Base-by-base conservation (phyloP, 768 basidiomycete genomes). In the Rhodotorula paludigena region DNA sequence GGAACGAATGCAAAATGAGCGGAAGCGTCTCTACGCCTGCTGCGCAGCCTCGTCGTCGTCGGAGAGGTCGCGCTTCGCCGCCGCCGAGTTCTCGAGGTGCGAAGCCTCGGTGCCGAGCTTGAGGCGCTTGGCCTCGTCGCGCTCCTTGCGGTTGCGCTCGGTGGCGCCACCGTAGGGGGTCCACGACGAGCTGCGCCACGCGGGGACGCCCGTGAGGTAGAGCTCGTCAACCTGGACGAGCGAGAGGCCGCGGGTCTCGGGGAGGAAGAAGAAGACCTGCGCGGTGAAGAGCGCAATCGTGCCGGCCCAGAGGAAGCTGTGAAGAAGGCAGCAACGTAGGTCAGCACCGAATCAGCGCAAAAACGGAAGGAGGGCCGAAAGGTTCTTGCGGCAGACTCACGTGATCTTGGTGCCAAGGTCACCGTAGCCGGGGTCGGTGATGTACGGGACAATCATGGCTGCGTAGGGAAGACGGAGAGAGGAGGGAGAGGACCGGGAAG, bases 181-280 rank as follows among this genome's bases (percentile, higher is more conserved):
- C 67, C 67, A 68, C 18, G 30, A 39, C 28, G 57, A 39, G 21
- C 48, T 53, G 12, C 63, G 30, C 66, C 66, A 68, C 0, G 71
- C 71, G 35, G 63, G 63, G 1, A 68, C 71, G 45, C 53, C 44
- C 54, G 57, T 47, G 47, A 65, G 59, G 63, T 72, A 68, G 23
- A 72, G 56, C 60, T 72, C 71, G 63, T 68, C 66, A 56, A 72
- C 66, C 57, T 71, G 66, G 16, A 63, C 57, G 36, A 67, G 55
- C 21, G 59, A 66, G 21, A 57, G 52, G 7, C 65, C 57, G 38
- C 57, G 49, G 32, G 71, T 72, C 55, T 71, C 69, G 15, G 69
- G 69, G 39, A 72, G 42, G 56, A 68, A 68, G 57, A 68, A 64
- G 56, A 64, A 64, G 10, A 63, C 60, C 35, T 62, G 59, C 10